Conservation (phyloP, 139 green algal species). For the Picochlorum costavermella region DNA sequence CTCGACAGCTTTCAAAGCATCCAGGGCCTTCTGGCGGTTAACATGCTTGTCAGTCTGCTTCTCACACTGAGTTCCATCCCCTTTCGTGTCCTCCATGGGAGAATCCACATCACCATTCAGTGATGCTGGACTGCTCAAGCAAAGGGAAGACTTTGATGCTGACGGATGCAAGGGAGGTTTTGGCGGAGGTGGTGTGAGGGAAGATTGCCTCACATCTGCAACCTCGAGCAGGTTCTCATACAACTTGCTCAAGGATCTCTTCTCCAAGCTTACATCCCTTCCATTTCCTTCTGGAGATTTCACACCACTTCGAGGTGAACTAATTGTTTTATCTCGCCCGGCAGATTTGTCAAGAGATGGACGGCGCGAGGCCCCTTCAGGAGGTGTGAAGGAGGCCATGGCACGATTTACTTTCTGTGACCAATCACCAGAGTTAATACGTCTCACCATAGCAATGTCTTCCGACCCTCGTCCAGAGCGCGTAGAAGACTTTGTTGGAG, state of each 20-base stretch:
- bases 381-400: neutral
- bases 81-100: neutral
- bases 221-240: conserved; percentile 28
- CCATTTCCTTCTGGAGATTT: conserved; percentile 15
- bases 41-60: conserved; percentile 21
- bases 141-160: neutral
- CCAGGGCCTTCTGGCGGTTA: conserved; percentile 23
- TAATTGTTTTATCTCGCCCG: too few relatives aligned
- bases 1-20: conserved; percentile 45
- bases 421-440: neutral
- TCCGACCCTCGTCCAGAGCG: neutral
- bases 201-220: neutral
- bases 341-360: neutral
- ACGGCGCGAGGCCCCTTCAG: neutral
- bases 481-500: conserved; percentile 6
- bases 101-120: neutral
- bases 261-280: conserved; percentile 6
- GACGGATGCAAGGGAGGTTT: conserved; percentile 5
- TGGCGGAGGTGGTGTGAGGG: neutral
- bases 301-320: conserved; percentile 18
- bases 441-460: neutral
- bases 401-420: neutral
- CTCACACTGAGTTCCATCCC: neutral
- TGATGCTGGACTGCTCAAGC: neutral
- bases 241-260: conserved; percentile 20